Base-by-base conservation (phyloP, 2,329 filamentous ascomycete species). In the Ceratocystis cubensis region DNA sequence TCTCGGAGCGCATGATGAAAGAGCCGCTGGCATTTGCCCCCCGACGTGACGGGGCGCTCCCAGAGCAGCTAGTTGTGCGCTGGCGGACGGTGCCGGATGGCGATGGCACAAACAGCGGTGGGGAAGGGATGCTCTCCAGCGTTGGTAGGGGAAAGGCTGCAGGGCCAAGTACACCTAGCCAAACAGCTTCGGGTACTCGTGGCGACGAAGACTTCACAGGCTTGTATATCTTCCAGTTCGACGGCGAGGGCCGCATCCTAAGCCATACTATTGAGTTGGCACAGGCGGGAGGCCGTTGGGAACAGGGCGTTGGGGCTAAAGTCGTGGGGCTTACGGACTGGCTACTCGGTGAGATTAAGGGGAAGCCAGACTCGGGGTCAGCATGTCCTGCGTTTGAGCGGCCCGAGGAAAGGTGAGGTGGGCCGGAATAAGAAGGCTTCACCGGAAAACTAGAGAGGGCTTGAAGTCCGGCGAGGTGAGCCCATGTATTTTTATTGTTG, bases 251-350 rank as follows among this genome's bases (percentile, higher is more conserved):
- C 1, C 82, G 91, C 69, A 85, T 99, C 45, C 76, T 88, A 61
- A 91, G 85, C 71, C 94, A 97, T 75, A 96, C 90, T 0, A 97
- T 99, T 72, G 94, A 99, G 76, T 89, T 96, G 76, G 88, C 89
- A 1, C 88, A 96, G 72, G 87, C 94, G 72, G 86, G 87, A 17
- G 84, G 87, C 48, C 85, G 90, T 68, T 95, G 88, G 85, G 92
- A 96, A 72, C 85, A 84, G 69, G 91, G 85, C 17, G 78, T 87
- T n/a, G 84, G 89, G 30, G 87, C 89, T 25, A 89, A 87, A 73
- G 88, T 99, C 22, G 91, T 97, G 17, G 91, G 88, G 15, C 78
- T 97, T 70, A 96, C 94, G 17, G 94, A 99, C 74, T 97, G 94
- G 93, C 77, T 99, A 70, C 80, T 97, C 48, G 91, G 92, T 1